Evolutionary conservation across 352 stramenopile genomes (phyloP).

Genomic region (Nothophytophthora sp.): DNA sequence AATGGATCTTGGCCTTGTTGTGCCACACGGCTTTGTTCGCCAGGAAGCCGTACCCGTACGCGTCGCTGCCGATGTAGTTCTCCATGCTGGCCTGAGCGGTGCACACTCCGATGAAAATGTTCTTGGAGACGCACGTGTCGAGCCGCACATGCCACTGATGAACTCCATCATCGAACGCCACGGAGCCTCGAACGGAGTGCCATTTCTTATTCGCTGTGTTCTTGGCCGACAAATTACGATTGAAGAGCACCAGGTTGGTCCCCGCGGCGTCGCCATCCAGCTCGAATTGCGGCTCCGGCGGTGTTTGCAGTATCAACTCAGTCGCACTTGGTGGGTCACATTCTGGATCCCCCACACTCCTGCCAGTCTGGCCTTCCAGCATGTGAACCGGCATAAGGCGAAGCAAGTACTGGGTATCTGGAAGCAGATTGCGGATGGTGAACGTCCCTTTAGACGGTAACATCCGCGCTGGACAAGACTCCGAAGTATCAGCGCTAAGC

Average conservation of each 20-base stretch:
- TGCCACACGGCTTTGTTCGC: slow-evolving; percentile 93
- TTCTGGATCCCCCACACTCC: no score
- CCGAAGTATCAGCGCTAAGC: neutral
- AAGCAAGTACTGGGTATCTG: slow-evolving; percentile 50
- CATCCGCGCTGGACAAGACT: slow-evolving; percentile 8
- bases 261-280: slow-evolving; percentile 61
- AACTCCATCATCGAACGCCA: slow-evolving; percentile 75
- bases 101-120: slow-evolving; percentile 91
- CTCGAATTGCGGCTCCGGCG: slow-evolving; percentile 63
- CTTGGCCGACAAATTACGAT: slow-evolving; percentile 78
- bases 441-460: slow-evolving; percentile 38
- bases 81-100: slow-evolving; percentile 70
- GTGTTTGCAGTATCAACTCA: slow-evolving; percentile 53
- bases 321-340: no score
- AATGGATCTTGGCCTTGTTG: slow-evolving; percentile 89
- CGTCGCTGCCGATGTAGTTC: slow-evolving; percentile 91
- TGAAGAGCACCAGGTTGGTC: slow-evolving; percentile 77
- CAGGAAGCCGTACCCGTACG: slow-evolving; percentile 88
- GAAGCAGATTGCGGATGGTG: slow-evolving; percentile 38
- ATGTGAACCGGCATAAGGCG: slow-evolving; percentile 19
- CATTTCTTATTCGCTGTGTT: slow-evolving; percentile 92
- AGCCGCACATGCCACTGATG: slow-evolving; percentile 89
- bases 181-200: slow-evolving; percentile 75
- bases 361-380: neutral
- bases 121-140: slow-evolving; percentile 90